A percentile compares a stretch with the other conserved stretches of the same genome.
Conservation (phyloP, 805 yeast species). For the Schizosaccharomyces osmophilus region DNA sequence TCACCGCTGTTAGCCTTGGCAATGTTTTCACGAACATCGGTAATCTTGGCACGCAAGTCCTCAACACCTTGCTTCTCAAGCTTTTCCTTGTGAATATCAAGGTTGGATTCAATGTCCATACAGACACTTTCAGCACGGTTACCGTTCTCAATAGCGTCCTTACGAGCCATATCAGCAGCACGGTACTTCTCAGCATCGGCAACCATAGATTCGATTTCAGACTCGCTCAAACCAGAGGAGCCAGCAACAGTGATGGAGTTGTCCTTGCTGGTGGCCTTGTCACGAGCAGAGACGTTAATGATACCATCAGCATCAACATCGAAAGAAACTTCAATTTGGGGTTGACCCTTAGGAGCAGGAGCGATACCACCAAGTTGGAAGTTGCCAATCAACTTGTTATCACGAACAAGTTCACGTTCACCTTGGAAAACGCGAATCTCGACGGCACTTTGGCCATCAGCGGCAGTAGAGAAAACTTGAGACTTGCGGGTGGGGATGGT, state of each 20-base stretch:
- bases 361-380: slow-evolving; percentile 86
- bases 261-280: slow-evolving; percentile 79
- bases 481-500: slow-evolving; percentile 93
- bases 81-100: slow-evolving; percentile 51
- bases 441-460: slow-evolving; percentile 87
- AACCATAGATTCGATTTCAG: slow-evolving; percentile 78
- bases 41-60: slow-evolving; percentile 28
- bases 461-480: slow-evolving; percentile 87
- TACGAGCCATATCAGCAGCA: slow-evolving; percentile 67
- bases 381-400: slow-evolving; percentile 92
- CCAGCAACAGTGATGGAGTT: slow-evolving; percentile 93
- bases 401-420: slow-evolving; percentile 94
- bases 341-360: slow-evolving; percentile 87
- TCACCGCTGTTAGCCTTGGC: slow-evolving; percentile 46
- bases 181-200: slow-evolving; percentile 74
- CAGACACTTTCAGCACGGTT: slow-evolving; percentile 64
- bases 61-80: slow-evolving; percentile 33
- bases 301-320: slow-evolving; percentile 96
- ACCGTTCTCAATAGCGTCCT: slow-evolving; percentile 61
- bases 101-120: slow-evolving; percentile 72
- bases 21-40: slow-evolving; percentile 47
- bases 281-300: slow-evolving; percentile 83
- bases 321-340: slow-evolving; percentile 81
- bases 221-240: slow-evolving; percentile 72
- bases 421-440: slow-evolving; percentile 98